Base-by-base conservation (phyloP, 2,329 filamentous ascomycete species). In the Phoma sp. region DNA sequence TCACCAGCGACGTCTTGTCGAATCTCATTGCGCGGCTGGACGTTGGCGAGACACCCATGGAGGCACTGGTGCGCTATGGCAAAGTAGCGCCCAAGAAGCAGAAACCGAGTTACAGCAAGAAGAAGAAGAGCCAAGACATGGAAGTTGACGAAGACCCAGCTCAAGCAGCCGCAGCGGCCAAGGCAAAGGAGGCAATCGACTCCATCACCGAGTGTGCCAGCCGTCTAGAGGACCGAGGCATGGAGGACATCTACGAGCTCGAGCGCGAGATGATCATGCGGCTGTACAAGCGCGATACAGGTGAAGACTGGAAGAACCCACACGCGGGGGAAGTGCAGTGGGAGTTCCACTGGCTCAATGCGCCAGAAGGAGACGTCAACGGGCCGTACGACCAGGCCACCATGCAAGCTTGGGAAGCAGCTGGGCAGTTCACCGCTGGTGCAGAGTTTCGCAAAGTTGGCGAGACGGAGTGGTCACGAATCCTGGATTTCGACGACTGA, bases 301-400 rank as follows among this genome's bases (percentile, higher is more conserved):
- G 93, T 31, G 92, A 96, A 66, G 85, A 89, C 8, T 99, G 95
- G 95, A 78, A 83, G 47, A 85, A 86, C 37, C 78, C 80, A 6
- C 69, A 77, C 41, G 70, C 75, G 22, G 71, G 69, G 17, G 68
- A 68, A 22, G 52, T 65, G 47, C 84, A 85, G 81, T 99, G 94
- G 93, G 91, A 98, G 75, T 99, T 92, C 74, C 85, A 91, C 55
- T 99, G 95, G 95, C 88, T 87, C 35, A 92, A 96, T 73, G 91
- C 91, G 17, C 84, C 92, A 36, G 94, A 96, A 69, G 91, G 85
- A 10, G 84, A 85, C 43, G 84, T 85, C 54, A 92, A 99, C 74
- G 95, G 95, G 0, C 94, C 95, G 0, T 99, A 92, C 74, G 92
- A 97, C 70, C 85, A 84, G 7, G 74, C 82, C 5, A 94, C 89